A percentile compares a stretch with the other conserved stretches of the same genome.
Evolutionary conservation across 441 rosid genomes (phyloP).

Genomic region (Populus trichocarpa): DNA sequence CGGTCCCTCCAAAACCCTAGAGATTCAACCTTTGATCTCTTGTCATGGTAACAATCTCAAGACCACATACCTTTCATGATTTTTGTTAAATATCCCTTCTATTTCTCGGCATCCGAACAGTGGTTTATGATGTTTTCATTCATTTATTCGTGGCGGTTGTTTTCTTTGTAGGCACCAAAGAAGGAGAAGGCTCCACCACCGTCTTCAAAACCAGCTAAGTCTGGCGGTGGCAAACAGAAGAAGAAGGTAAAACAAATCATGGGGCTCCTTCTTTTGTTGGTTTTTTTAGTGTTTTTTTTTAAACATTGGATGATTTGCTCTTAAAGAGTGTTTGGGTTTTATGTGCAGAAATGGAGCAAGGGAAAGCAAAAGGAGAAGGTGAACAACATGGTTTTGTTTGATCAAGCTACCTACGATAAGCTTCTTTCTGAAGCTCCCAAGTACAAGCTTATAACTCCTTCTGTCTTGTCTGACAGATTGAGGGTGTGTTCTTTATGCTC

Average conservation of each 20-base stretch:
- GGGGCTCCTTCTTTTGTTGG: too few species aligned
- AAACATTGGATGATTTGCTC: background rate
- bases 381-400: conserved; percentile 62
- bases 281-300: background rate
- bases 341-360: conserved; percentile 64
- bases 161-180: conserved; percentile 48
- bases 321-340: too few species aligned
- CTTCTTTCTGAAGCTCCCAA: conserved; percentile 55
- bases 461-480: conserved; percentile 53
- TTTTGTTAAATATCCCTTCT: too few species aligned
- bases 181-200: conserved; percentile 65
- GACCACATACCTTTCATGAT: background rate
- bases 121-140: background rate
- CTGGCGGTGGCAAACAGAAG: conserved; percentile 65
- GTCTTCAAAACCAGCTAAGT: conserved; percentile 55
- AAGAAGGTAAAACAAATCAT: conserved; percentile 38
- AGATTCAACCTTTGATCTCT: background rate
- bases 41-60: background rate
- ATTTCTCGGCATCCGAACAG: background rate
- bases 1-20: background rate
- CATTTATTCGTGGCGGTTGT: background rate
- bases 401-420: conserved; percentile 56
- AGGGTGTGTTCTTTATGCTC: conserved; percentile 31
- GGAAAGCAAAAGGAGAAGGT: conserved; percentile 76
- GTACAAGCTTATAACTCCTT: conserved; percentile 58